A percentile compares a stretch with the other conserved stretches of the same genome.
phyloP scores from a whole-genome alignment of 1,284 basidiomycete genomes.

The Ustilago cynodontis region DNA sequence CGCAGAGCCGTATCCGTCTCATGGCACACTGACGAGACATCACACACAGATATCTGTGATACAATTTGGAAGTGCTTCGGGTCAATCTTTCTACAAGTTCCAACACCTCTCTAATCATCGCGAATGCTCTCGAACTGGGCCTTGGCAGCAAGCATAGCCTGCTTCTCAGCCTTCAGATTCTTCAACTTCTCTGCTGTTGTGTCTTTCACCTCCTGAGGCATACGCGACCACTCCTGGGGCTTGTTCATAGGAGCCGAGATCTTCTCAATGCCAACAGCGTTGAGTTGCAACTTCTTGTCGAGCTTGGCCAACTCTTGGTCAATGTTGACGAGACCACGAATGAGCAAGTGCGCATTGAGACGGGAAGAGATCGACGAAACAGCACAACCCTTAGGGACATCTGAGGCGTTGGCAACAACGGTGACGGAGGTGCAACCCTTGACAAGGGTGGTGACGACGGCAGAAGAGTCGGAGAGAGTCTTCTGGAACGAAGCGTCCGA shows the following conservation, averaged over 20 bases:
- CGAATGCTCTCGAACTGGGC: constrained; percentile 63
- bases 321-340: constrained; percentile 64
- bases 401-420: constrained; percentile 75
- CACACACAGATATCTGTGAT: neutral
- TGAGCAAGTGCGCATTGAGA: constrained; percentile 61
- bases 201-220: constrained; percentile 63
- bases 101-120: constrained; percentile 24
- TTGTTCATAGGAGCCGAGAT: constrained; percentile 56
- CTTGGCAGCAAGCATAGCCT: constrained; percentile 58
- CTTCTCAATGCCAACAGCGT: constrained; percentile 55
- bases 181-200: constrained; percentile 56
- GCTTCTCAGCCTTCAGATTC: constrained; percentile 55
- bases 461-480: constrained; percentile 77
- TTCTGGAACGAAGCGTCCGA: constrained; percentile 73
- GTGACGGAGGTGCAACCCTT: constrained; percentile 85
- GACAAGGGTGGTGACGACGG: constrained; percentile 84
- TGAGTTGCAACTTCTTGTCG: constrained; percentile 66
- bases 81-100: neutral
- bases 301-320: constrained; percentile 65
- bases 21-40: too few relatives aligned
- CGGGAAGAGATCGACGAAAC: constrained; percentile 74
- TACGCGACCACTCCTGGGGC: constrained; percentile 59
- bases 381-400: constrained; percentile 88
- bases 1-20: too few relatives aligned
- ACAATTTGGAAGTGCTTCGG: neutral